Evolutionary conservation across 352 stramenopile genomes (phyloP), one percentile per base, ranked within the genome.

Genomic region (Phytophthora meadii): DNA sequence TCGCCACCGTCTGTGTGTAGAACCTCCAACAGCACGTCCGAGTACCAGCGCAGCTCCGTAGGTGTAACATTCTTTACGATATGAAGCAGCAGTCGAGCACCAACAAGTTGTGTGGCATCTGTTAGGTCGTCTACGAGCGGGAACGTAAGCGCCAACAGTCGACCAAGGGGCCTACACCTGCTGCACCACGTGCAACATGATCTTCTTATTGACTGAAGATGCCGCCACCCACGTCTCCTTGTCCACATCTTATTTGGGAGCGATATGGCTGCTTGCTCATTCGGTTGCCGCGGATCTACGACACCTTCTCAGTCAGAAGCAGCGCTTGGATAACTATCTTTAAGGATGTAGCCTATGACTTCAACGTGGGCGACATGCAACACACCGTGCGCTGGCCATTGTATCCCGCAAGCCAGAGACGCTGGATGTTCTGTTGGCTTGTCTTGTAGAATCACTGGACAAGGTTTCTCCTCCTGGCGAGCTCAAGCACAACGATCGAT

Each of bases 1-100:
- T 99, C 97, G 49, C 97, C 97, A 44, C 95, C 96, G 80, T 19
- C 82, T 10, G 75, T 72, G 17, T 83, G 68, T 7, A 96, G 59
- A n/a, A 92, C 83, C 40, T 94, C 81, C 11, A 94, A 64, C 11
- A 96, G 50, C 9, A 94, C 73, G 45, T 96, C 81, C 12, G 73
- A 68, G 61, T 94, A 94, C 88, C 88, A 96, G 14, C 83, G 82
- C 54, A 96, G 59, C 68, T 96, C 88, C 0, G 86, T 93, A 0
- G 72, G 47, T 0, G 86, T 94, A 19, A 89, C 80, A 39, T 86
- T 82, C 5, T 64, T 39, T 0, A 91, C 70, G 45, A 94, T 70
- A 56, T 93, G 88, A 25, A 60, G 68, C 41, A 96, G 64, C 39
- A 96, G 68, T 14, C 61, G 59, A 8, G 81, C 81, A 4, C 88